Evolutionary conservation across 1,284 basidiomycete species (phyloP).

Genomic region (Sphagnurus paluster): DNA sequence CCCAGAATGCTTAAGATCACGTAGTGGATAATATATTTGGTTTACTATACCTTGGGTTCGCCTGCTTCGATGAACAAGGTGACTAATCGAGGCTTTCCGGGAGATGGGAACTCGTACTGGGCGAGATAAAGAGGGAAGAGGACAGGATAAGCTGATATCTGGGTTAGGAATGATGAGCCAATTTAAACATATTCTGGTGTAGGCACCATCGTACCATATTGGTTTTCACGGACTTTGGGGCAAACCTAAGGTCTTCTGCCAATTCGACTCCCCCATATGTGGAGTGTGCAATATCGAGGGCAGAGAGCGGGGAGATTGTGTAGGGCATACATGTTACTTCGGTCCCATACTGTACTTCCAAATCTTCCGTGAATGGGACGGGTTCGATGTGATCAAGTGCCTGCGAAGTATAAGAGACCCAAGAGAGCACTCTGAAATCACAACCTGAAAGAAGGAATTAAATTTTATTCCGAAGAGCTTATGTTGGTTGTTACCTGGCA

Average conservation of each 20-base stretch:
- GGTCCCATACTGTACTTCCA: constrained; percentile 33
- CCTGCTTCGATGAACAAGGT: constrained; percentile 34
- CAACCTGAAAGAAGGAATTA: constrained; percentile 28
- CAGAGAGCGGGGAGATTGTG: constrained; percentile 37
- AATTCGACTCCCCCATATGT: constrained; percentile 25
- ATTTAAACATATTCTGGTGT: neutral
- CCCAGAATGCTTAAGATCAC: constrained; percentile 5
- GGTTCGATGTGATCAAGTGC: constrained; percentile 18
- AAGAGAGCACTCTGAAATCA: constrained; percentile 35
- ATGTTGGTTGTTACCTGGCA: constrained; percentile 34
- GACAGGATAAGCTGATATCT: constrained; percentile 41
- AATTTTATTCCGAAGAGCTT: neutral
- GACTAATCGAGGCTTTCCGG: constrained; percentile 13
- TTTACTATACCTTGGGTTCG: constrained; percentile 19
- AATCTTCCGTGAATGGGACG: constrained; percentile 36
- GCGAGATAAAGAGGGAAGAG: constrained; percentile 41
- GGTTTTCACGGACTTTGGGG: constrained; percentile 30
- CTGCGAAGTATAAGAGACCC: constrained; percentile 28
- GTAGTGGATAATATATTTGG: neutral
- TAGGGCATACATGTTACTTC: constrained; percentile 42
- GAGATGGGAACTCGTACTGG: constrained; percentile 29
- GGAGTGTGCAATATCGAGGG: constrained; percentile 29
- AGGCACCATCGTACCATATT: constrained; percentile 25
- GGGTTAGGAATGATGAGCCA: constrained; percentile 1
- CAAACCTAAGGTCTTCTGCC: constrained; percentile 25